A percentile compares a stretch with the other conserved stretches of the same genome.
Evolutionary conservation across 163 green algal genomes (phyloP).

Genomic region (Chloromonas sp.): DNA sequence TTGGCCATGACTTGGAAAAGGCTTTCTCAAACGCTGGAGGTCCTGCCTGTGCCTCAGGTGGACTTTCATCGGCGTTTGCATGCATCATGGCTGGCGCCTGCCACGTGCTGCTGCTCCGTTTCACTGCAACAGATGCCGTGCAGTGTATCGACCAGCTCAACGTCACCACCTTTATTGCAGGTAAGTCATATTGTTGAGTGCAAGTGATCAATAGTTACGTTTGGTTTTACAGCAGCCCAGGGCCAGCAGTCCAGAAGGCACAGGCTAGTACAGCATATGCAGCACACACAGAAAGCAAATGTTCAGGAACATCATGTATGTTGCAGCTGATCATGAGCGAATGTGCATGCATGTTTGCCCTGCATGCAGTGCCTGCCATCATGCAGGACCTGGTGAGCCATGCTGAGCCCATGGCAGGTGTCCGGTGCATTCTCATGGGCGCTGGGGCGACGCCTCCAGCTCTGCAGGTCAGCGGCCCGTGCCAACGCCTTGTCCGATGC

Average conservation of each 20-base stretch:
- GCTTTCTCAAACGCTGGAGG: no score
- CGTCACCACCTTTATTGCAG: slow-evolving; percentile 72
- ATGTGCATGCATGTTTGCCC: no score
- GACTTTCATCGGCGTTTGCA: slow-evolving; percentile 73
- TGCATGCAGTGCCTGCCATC: neutral
- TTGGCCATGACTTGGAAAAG: no score
- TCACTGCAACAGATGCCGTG: slow-evolving; percentile 25
- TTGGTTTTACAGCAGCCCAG: no score
- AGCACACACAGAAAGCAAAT: no score
- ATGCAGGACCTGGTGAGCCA: neutral
- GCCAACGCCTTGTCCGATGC: no score
- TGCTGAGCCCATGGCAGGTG: neutral
- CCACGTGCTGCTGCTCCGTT: slow-evolving; percentile 72
- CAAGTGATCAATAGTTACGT: no score
- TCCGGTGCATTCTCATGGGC: neutral
- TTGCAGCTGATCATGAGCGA: no score
- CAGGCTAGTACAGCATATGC: no score
- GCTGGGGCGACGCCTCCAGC: neutral
- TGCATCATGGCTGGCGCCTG: slow-evolving; percentile 51
- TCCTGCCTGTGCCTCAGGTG: slow-evolving; percentile 32
- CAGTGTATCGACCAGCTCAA: slow-evolving; percentile 23
- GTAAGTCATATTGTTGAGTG: neutral
- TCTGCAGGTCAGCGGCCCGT: neutral
- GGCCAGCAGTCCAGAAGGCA: no score
- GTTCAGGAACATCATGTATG: no score